Conservation (phyloP, 805 yeast genomes). For the Teunomyces gatunensis region DNA sequence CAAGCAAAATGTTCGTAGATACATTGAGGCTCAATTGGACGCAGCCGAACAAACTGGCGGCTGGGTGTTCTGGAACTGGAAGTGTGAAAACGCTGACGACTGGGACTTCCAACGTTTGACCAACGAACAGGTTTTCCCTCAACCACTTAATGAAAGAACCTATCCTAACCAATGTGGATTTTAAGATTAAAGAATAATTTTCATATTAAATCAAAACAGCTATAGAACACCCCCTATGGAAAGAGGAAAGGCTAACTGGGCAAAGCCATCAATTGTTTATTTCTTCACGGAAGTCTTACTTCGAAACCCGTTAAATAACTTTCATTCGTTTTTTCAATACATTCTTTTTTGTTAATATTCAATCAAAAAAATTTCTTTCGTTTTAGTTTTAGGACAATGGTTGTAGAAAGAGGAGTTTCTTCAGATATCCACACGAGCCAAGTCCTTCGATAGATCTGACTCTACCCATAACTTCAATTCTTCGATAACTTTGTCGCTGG, state of each 20-base stretch:
- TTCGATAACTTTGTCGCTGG: conserved; percentile 38
- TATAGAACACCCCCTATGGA: background rate
- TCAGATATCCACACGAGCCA: background rate
- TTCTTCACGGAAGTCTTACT: background rate
- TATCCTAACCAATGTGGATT: conserved; percentile 66
- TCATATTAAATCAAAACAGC: background rate
- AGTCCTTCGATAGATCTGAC: background rate
- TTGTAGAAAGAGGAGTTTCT: no score
- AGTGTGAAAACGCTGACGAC: conserved; percentile 77
- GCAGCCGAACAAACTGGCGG: conserved; percentile 72
- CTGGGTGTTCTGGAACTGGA: conserved; percentile 94
- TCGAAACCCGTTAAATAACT: background rate
- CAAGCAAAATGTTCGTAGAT: conserved; percentile 59
- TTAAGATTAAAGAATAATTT: conserved; percentile 5
- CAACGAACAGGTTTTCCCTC: conserved; percentile 67
- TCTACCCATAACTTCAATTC: conserved; percentile 8
- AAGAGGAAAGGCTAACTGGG: background rate
- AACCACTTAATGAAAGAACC: conserved; percentile 67
- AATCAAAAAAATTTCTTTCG: background rate
- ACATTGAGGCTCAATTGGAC: conserved; percentile 87
- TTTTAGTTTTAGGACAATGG: no score
- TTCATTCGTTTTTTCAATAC: background rate
- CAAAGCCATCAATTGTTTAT: background rate
- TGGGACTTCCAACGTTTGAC: conserved; percentile 77
- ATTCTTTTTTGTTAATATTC: background rate